phyloP scores from a whole-genome alignment of 306 rosid genomes.

The Vigna angularis region DNA sequence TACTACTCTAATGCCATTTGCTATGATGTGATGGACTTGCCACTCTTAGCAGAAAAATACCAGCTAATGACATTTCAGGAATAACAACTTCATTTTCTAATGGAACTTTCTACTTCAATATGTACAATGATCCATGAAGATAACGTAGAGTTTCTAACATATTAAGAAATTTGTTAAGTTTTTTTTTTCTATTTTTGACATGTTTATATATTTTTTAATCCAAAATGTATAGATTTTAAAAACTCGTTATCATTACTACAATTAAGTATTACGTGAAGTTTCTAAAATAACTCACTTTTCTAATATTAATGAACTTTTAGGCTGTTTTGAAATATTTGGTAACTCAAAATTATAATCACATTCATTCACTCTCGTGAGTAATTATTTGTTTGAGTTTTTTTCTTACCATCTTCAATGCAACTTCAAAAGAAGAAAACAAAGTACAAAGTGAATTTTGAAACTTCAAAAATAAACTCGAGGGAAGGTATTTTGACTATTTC shows the following conservation, averaged over 20 bases:
- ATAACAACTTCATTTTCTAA: background rate
- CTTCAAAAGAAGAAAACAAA: background rate
- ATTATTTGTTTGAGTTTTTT: background rate
- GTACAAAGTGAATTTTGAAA: background rate
- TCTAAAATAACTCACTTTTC: background rate
- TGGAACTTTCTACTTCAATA: conserved; percentile 8
- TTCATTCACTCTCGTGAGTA: background rate
- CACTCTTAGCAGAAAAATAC: background rate
- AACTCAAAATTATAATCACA: background rate
- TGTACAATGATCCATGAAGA: background rate
- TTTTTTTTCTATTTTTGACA: conserved; percentile 7
- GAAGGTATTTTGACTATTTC: background rate
- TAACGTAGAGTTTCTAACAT: background rate
- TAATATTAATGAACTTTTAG: background rate
- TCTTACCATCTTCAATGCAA: background rate
- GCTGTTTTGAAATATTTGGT: conserved; percentile 2
- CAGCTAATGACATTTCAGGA: background rate
- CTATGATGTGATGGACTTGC: conserved; percentile 7
- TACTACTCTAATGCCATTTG: background rate
- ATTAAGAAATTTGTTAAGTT: background rate
- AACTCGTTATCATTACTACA: background rate
- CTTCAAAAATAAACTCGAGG: background rate
- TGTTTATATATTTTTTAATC: background rate
- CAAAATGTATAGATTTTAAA: background rate
- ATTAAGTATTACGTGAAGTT: background rate